A percentile compares a stretch with the other conserved stretches of the same genome.
Conservation (phyloP, 108 stramenopile species). For the Cyclotella cryptica region DNA sequence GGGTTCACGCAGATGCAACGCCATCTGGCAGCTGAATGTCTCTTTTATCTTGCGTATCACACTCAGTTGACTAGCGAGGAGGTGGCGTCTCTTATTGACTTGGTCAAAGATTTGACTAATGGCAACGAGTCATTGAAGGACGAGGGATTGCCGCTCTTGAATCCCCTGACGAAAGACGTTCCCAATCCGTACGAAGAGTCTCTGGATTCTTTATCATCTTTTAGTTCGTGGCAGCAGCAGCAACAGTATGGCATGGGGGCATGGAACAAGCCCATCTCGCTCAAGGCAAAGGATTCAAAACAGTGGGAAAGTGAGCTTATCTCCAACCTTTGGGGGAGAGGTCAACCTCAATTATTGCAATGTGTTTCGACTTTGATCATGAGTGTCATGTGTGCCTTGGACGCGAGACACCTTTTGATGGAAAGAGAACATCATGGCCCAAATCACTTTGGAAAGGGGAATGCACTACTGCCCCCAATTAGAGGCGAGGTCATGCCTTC, state of each 20-base stretch:
- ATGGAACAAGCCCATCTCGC: slow-evolving; percentile 32
- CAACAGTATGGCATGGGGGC: slow-evolving; percentile 6
- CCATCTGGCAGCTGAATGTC: slow-evolving; percentile 70
- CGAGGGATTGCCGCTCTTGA: slow-evolving; percentile 56
- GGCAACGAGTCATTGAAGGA: slow-evolving; percentile 27
- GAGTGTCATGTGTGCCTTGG: slow-evolving; percentile 70
- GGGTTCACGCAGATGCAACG: slow-evolving; percentile 63
- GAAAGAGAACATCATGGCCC: slow-evolving; percentile 64
- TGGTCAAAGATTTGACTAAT: slow-evolving; percentile 70
- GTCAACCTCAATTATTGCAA: slow-evolving; percentile 67
- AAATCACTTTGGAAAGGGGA: slow-evolving; percentile 72
- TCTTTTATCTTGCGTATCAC: slow-evolving; percentile 83
- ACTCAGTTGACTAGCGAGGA: slow-evolving; percentile 72
- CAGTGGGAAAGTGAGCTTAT: slow-evolving; percentile 79
- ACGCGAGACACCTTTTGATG: slow-evolving; percentile 60
- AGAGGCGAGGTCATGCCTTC: slow-evolving; percentile 13
- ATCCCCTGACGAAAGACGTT: slow-evolving; percentile 70
- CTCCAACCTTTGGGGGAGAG: slow-evolving; percentile 50
- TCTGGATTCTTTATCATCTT: slow-evolving; percentile 10
- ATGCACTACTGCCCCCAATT: slow-evolving; percentile 63
- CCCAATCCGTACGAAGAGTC: slow-evolving; percentile 58
- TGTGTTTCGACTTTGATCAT: slow-evolving; percentile 63
- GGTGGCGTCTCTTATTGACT: slow-evolving; percentile 66
- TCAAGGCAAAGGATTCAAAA: slow-evolving; percentile 58
- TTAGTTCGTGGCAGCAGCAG: slow-evolving; percentile 29